Percentiles rank a stretch among this genome's conserved stretches.
Conservation (phyloP, 345 rosid genomes). For the Barbarea vulgaris region DNA sequence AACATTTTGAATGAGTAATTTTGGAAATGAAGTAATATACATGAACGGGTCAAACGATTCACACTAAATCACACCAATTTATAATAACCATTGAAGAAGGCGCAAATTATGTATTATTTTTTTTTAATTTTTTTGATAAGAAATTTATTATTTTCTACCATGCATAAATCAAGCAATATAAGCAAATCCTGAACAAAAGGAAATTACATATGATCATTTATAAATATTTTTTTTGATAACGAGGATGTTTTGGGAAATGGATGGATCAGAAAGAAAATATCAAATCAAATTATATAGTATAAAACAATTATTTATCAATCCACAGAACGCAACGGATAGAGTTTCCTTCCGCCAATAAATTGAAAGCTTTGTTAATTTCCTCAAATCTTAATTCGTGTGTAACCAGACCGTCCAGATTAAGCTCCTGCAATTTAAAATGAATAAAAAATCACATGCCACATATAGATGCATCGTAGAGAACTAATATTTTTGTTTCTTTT, state of each 20-base stretch:
- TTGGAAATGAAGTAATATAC: neutral
- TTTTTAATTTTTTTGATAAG: no score
- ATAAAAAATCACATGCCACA: neutral
- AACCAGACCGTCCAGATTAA: slow-evolving; percentile 49
- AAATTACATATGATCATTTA: neutral
- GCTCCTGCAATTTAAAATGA: slow-evolving; percentile 43
- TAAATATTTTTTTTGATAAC: neutral
- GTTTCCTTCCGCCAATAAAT: slow-evolving; percentile 50
- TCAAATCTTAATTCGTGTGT: slow-evolving; percentile 53
- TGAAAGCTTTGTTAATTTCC: slow-evolving; percentile 67
- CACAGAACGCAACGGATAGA: slow-evolving; percentile 60
- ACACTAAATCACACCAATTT: neutral
- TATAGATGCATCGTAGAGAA: no score
- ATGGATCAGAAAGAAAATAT: no score
- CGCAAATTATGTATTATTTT: neutral
- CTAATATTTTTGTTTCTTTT: neutral
- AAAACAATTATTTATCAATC: slow-evolving; percentile 49
- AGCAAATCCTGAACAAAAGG: neutral
- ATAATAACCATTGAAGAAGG: neutral
- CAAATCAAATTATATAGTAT: neutral
- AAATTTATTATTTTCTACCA: no score
- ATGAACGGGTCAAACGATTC: neutral
- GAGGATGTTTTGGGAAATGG: neutral
- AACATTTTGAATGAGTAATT: neutral
- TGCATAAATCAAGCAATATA: neutral